Conservation (phyloP, 768 basidiomycete species). For the Xerocomellus intermedius region DNA sequence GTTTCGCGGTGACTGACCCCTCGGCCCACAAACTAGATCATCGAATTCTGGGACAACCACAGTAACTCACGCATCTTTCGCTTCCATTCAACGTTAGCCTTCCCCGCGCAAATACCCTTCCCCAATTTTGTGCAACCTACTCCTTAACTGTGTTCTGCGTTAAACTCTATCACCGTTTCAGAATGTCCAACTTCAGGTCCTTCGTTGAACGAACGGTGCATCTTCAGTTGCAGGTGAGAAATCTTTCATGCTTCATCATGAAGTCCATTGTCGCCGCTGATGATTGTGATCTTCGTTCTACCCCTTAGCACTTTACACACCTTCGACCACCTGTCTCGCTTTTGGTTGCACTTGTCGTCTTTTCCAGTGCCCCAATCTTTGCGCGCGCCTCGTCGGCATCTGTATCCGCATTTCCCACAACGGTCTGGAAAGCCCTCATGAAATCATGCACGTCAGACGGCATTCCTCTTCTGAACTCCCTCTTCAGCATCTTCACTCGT, state of each 20-base stretch:
- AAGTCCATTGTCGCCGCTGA: neutral
- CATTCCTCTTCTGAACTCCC: neutral
- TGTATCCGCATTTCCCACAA: neutral
- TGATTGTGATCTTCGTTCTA: neutral
- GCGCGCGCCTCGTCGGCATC: neutral
- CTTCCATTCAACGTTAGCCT: neutral
- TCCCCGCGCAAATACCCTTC: neutral
- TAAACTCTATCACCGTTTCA: neutral
- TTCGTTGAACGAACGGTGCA: constrained; percentile 10
- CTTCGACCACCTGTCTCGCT: constrained; percentile 3
- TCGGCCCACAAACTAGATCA: neutral
- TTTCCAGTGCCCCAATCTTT: constrained; percentile 11
- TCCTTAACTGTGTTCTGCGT: neutral
- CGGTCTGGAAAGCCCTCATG: constrained; percentile 5
- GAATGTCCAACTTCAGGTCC: constrained; percentile 7
- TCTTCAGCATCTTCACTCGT: constrained; percentile 13
- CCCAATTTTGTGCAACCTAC: neutral
- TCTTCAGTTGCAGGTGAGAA: constrained; percentile 11
- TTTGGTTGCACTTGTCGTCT: constrained; percentile 8
- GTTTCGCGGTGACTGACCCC: constrained; percentile 1
- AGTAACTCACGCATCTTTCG: neutral
- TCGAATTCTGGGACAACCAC: neutral
- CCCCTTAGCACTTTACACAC: constrained; percentile 1
- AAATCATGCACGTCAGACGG: neutral
- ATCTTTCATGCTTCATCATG: neutral